Evolutionary conservation across 1,139 yeast genomes (phyloP).

Genomic region (Hemisphaericaspora xylanilytica): DNA sequence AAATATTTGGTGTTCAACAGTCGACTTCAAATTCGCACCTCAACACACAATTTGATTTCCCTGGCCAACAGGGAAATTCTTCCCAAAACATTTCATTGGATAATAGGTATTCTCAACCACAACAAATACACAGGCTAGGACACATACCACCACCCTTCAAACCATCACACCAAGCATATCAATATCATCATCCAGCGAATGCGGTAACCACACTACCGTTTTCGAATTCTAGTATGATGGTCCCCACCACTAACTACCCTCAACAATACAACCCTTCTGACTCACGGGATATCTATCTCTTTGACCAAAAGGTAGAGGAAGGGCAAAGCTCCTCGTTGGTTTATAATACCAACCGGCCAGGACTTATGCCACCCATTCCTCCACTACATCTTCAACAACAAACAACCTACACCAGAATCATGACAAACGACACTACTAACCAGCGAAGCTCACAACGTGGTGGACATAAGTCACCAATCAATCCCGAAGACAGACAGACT

Average conservation of each 20-base stretch:
- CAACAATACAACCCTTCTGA: not conserved
- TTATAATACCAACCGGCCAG: conserved; percentile 17
- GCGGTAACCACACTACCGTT: not conserved
- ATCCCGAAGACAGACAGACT: conserved; percentile 15
- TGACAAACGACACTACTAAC: not conserved
- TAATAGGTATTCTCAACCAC: not conserved
- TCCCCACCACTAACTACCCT: not conserved
- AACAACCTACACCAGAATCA: conserved; percentile 19
- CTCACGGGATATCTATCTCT: not conserved
- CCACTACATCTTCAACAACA: conserved; percentile 49
- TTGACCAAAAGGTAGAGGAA: conserved; percentile 5
- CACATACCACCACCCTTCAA: not conserved
- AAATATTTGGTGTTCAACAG: conserved; percentile 1
- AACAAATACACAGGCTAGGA: not conserved
- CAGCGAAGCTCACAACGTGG: not conserved
- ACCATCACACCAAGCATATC: not conserved
- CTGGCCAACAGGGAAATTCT: conserved; percentile 1
- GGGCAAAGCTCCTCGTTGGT: conserved; percentile 7
- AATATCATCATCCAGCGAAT: conserved; percentile 4
- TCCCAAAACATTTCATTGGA: not conserved
- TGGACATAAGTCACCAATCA: not conserved
- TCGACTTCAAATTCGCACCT: not conserved
- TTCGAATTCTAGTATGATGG: not conserved
- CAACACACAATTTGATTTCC: not conserved
- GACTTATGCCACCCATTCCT: conserved; percentile 43